These are phyloP conservation scores for Plasmodium billcollinsi DNA, from an alignment of 169 alveolate species.

Conservation along the genomic window DNA sequence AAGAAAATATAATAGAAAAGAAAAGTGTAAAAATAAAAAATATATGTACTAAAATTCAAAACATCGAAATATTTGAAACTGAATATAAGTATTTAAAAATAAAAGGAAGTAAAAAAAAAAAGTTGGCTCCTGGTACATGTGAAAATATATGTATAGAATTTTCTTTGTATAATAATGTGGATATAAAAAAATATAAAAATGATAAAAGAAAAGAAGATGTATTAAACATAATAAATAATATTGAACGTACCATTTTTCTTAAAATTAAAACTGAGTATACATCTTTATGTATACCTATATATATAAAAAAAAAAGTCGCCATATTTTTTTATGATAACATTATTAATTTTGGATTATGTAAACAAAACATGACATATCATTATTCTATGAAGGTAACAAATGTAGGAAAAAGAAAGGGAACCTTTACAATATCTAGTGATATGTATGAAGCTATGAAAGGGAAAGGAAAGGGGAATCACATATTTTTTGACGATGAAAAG, in stretches of 20 bases:
- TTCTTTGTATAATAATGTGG: constrained; percentile 23
- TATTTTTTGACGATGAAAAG: background rate
- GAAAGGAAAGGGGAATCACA: no score
- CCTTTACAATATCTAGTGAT: background rate
- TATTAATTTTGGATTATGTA: constrained; percentile 55
- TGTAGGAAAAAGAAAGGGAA: constrained; percentile 45
- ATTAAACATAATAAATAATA: constrained; percentile 20
- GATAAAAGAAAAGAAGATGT: constrained; percentile 4
- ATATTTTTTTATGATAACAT: constrained; percentile 28
- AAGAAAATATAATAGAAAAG: constrained; percentile 43
- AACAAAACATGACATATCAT: constrained; percentile 25
- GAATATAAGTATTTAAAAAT: constrained; percentile 54
- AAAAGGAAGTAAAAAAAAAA: constrained; percentile 51
- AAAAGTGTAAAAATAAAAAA: constrained; percentile 44
- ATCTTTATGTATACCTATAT: constrained; percentile 30
- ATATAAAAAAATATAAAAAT: constrained; percentile 32
- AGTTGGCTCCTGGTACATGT: constrained; percentile 62
- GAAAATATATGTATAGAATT: constrained; percentile 50
- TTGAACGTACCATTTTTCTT: constrained; percentile 17
- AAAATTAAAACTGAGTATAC: constrained; percentile 52
- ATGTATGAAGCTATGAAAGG: no score
- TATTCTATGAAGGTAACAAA: constrained; percentile 24
- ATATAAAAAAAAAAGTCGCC: constrained; percentile 54
- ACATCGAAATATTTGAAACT: constrained; percentile 33
- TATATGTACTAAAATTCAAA: constrained; percentile 53